These are phyloP conservation scores for Quercus phellos DNA, from an alignment of 331 rosid genomes.

Conservation along the genomic window DNA sequence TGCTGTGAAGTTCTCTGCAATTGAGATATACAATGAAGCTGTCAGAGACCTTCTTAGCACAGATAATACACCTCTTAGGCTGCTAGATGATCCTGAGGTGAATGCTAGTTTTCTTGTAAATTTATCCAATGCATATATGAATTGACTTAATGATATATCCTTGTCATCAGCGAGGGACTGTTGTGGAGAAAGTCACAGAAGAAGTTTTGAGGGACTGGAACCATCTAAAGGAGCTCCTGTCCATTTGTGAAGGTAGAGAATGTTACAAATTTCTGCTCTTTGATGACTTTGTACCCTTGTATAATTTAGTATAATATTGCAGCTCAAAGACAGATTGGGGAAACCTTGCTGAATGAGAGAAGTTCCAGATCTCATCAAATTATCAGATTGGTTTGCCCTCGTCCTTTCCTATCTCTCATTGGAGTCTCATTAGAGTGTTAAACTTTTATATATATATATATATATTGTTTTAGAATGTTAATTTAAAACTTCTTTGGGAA, in stretches of 20 bases:
- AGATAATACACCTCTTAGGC: conserved; percentile 76
- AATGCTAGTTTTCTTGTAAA: conserved; percentile 7
- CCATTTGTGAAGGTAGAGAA: conserved; percentile 81
- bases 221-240: conserved; percentile 77
- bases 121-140: neutral
- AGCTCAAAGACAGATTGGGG: conserved; percentile 99
- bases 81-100: conserved; percentile 98
- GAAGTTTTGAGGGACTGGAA: conserved; percentile 84
- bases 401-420: neutral
- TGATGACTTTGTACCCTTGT: conserved; percentile 1
- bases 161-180: conserved; percentile 68
- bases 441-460: conserved; percentile 1
- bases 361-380: conserved; percentile 99
- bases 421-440: conserved; percentile 11
- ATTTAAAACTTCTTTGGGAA: conserved; percentile 3
- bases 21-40: conserved; percentile 96
- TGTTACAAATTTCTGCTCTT: conserved; percentile 23
- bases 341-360: conserved; percentile 82
- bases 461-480: conserved; percentile 2
- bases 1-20: conserved; percentile 83
- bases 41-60: conserved; percentile 92
- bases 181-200: conserved; percentile 87
- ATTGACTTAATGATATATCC: conserved; percentile 25
- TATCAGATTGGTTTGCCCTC: conserved; percentile 66
- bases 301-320: conserved; percentile 32